Evolutionary conservation across 768 basidiomycete species (phyloP), one percentile per base, ranked within the genome.

Genomic region (Suillus spraguei): DNA sequence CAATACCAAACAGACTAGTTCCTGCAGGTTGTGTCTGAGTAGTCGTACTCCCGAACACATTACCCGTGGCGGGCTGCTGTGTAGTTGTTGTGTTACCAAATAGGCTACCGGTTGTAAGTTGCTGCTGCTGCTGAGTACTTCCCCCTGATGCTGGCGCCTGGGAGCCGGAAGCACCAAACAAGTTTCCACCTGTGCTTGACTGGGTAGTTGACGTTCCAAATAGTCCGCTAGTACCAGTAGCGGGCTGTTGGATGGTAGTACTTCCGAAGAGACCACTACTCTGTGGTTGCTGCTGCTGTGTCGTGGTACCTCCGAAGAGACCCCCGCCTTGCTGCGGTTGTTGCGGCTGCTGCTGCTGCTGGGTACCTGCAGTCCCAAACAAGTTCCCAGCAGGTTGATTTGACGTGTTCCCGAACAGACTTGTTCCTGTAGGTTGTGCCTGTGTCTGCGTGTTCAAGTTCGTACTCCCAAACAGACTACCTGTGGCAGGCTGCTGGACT

Each of bases 231-330:
- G 52, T n/a, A 4, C 75, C 36, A 11, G 73, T 61, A 28, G 61
- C 66, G 54, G 41, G 72, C 66, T 44, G 65, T 24, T 61, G 67
- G 46, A 41, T 55, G 2, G 61, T 46, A 8, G 67, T 59, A 59
- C 56, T 62, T 58, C 72, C 77, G 39, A 75, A 71, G 14, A 79
- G 64, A 66, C 69, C 54, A 20, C 59, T 35, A 8, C 63, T 66
- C 38, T 71, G 70, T n/a, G 71, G 74, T 56, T 65, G 69, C 20
- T 33, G 52, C 33, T 53, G 52, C 52, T 53, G 52, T 5, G 33
- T 36, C 5, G 52, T 35, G 20, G 52, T 53, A 35, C 32, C 42
- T 53, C 65, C 70, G 38, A 69, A 71, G 10, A 75, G 32, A 44
- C 61, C 33, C 7, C 72, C 68, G 3, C 71, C 28, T 28, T 41